phyloP scores from a whole-genome alignment of 441 rosid species.

The Breynia disticha region DNA sequence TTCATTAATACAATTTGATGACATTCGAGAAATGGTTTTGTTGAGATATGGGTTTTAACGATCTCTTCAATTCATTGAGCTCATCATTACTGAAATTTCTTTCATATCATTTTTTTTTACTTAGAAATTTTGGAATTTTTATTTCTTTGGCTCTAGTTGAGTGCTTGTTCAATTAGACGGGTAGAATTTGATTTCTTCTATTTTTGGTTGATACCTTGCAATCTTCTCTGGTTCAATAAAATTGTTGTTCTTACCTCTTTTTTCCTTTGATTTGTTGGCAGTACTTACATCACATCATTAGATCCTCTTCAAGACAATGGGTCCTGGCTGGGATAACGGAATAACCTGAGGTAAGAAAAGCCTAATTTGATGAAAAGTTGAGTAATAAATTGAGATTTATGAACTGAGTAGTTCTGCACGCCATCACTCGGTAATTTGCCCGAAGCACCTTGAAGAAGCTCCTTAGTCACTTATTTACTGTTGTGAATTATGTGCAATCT shows the following conservation, averaged over 20 bases:
- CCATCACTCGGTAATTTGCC: neutral
- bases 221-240: neutral
- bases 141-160: neutral
- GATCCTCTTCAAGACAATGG: conserved; percentile 30
- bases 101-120: neutral
- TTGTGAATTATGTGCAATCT: no score
- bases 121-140: no score
- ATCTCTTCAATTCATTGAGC: neutral
- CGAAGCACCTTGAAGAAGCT: no score
- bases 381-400: neutral
- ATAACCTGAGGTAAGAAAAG: conserved; percentile 34
- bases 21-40: neutral
- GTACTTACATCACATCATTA: conserved; percentile 73
- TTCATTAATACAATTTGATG: no score
- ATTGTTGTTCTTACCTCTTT: conserved; percentile 8
- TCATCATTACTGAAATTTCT: no score
- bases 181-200: neutral
- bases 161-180: neutral
- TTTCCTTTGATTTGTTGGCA: conserved; percentile 27
- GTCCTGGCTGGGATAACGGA: conserved; percentile 22
- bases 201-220: neutral
- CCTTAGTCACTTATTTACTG: no score
- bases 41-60: no score
- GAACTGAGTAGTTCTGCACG: neutral
- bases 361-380: conserved; percentile 3